Percentiles rank a stretch among this genome's conserved stretches.
phyloP scores from a whole-genome alignment of 225 moss, liverwort and hornwort genomes.

The Pseudisothecium myosuroides region DNA sequence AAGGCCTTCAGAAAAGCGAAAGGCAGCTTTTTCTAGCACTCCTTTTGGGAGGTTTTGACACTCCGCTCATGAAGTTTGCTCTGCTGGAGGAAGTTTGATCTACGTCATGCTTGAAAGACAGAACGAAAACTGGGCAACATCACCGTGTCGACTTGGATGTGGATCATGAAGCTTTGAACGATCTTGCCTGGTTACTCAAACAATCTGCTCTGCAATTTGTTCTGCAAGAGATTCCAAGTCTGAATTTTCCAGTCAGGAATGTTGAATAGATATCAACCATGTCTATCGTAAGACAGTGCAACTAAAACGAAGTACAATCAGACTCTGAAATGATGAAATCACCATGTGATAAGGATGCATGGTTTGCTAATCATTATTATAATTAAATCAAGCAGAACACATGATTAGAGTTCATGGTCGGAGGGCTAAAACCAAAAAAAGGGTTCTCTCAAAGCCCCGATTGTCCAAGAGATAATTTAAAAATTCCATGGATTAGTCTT shows the following conservation, averaged over 20 bases:
- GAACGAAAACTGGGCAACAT: neutral
- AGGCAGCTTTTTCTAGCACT: neutral
- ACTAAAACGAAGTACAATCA: neutral
- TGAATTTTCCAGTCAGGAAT: neutral
- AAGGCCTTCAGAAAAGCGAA: conserved; percentile 24
- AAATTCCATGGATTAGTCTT: neutral
- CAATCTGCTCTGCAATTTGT: neutral
- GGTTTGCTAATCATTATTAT: no score
- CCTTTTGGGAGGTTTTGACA: neutral
- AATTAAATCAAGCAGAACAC: neutral
- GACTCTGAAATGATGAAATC: neutral
- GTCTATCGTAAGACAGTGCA: neutral
- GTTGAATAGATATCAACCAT: neutral
- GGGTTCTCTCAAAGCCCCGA: neutral
- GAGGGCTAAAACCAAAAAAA: neutral
- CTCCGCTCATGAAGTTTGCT: neutral
- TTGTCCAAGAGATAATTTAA: neutral
- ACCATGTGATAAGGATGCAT: neutral
- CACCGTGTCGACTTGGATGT: neutral
- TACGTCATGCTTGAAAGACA: neutral
- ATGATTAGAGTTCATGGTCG: neutral
- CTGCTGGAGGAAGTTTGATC: neutral
- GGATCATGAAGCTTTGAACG: neutral
- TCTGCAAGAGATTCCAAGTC: neutral
- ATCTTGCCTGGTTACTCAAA: neutral